Base-by-base conservation (phyloP, 2,329 filamentous ascomycete genomes). In the Fusarium nygamai region DNA sequence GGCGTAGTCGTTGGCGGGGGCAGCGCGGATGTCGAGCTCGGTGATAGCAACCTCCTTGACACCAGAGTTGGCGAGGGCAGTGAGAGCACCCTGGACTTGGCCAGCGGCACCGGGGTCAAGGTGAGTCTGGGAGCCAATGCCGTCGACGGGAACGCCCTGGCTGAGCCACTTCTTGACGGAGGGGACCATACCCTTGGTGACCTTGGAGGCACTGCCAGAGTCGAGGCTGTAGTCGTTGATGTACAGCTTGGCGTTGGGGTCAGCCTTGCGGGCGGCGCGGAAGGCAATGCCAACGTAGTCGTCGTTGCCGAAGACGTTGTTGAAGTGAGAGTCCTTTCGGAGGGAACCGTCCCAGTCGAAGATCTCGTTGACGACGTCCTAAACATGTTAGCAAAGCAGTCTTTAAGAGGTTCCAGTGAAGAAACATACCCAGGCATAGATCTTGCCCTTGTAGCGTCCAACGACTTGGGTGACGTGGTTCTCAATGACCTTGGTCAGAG, bases 171-270 rank as follows among this genome's bases (percentile, higher is more conserved):
- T 88, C 78, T 88, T 88, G 76, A 94, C 92, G 76, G 90, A 84
- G 46, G 79, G 80, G 8, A 88, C 85, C 84, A 92, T 89, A 53
- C 85, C 86, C 5, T 38, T 39, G 29, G 76, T 83, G 77, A 93
- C 89, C 85, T 94, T 94, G 74, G 87, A 83, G 78, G 87, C 87
- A 72, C 76, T 86, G 31, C 90, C 86, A 57, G 82, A 84, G 83
- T 93, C 92, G 60, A 93, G 87, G 83, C 92, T 92, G 83, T 87
- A 90, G 81, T 94, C 92, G 82, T 94, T 95, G 83, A 94, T 93
- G 85, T 93, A 95, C 47, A 94, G 86, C 83, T 92, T 92, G 10
- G 90, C 91, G 67, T 83, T 78, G 8, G 92, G 91, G 80, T 94
- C 92, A 72, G 91, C 92, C 17, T 85, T 85, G 60, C 89, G 88